Conservation (phyloP, 2,329 filamentous ascomycete genomes). For the Fusarium burgessii region DNA sequence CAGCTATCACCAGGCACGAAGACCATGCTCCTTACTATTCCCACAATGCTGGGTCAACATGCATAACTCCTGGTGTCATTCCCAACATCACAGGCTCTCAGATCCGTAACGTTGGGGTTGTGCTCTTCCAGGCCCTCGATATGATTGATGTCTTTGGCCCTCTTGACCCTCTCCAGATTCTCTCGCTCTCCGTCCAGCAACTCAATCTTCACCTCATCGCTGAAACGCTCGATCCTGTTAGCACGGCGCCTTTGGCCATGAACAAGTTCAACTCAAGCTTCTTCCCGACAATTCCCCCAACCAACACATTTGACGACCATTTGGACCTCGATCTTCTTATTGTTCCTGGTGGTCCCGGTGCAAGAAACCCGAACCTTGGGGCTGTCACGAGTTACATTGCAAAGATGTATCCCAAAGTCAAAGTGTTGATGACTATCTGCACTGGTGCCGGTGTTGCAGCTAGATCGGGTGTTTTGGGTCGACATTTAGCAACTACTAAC, state of each 20-base stretch:
- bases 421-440: conserved; percentile 73
- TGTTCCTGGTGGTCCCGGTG: conserved; percentile 72
- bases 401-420: conserved; percentile 59
- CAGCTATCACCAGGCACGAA: background rate
- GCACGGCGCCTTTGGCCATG: conserved; percentile 48
- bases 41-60: conserved; percentile 16
- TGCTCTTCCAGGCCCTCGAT: conserved; percentile 60
- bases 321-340: conserved; percentile 69
- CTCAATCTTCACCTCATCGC: conserved; percentile 58
- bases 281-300: conserved; percentile 54
- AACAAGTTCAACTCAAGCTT: conserved; percentile 53
- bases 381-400: conserved; percentile 52
- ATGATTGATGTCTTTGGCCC: conserved; percentile 61
- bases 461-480: conserved; percentile 69
- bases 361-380: conserved; percentile 54
- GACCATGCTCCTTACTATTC: background rate
- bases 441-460: conserved; percentile 72
- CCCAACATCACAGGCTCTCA: conserved; percentile 38
- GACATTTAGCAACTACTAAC: conserved; percentile 73
- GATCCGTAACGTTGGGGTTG: conserved; percentile 54
- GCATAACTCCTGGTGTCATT: conserved; percentile 39
- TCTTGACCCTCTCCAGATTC: conserved; percentile 58
- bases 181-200: conserved; percentile 49
- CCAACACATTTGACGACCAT: conserved; percentile 64
- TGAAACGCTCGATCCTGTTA: conserved; percentile 56